A percentile compares a stretch with the other conserved stretches of the same genome.
These are phyloP conservation scores for Orbilia blumenaviensis DNA, from an alignment of 2,329 filamentous ascomycete species.

Conservation along the genomic window DNA sequence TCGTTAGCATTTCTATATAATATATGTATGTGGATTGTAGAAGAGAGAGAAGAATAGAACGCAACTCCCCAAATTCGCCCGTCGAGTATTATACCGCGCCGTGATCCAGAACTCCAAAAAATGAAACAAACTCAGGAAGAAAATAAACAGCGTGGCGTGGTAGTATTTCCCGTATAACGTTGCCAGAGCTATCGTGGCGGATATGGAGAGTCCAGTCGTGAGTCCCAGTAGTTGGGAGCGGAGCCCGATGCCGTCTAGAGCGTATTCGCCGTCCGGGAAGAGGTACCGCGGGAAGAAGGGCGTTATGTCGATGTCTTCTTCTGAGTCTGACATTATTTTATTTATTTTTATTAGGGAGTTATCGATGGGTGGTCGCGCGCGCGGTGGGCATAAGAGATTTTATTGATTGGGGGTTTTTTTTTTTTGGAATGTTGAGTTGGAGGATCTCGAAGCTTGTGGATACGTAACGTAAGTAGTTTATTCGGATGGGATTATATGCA, in stretches of 20 bases:
- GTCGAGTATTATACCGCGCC: constrained; percentile 79
- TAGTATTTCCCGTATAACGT: not conserved
- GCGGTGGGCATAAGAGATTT: too few relatives aligned
- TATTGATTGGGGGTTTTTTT: too few relatives aligned
- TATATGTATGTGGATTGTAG: not conserved
- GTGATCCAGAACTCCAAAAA: constrained; percentile 97
- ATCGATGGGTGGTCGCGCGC: not conserved
- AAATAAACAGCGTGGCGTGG: constrained; percentile 67
- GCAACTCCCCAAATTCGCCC: constrained; percentile 71
- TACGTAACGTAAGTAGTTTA: too few relatives aligned
- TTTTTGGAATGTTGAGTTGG: too few relatives aligned
- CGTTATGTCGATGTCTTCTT: constrained; percentile 41
- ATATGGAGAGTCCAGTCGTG: constrained; percentile 33
- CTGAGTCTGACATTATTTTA: constrained; percentile 38
- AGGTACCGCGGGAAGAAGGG: constrained; percentile 54
- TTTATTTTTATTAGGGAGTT: not conserved
- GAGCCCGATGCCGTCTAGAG: constrained; percentile 69
- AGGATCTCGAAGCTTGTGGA: too few relatives aligned
- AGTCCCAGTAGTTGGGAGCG: constrained; percentile 67
- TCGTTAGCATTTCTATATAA: not conserved
- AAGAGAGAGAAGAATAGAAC: not conserved
- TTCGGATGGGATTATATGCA: too few relatives aligned
- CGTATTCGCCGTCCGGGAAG: constrained; percentile 66
- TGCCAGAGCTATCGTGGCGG: constrained; percentile 12
- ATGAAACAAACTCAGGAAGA: constrained; percentile 80